Evolutionary conservation across 2,329 filamentous ascomycete genomes (phyloP).

Genomic region (Graphiopsis chlorocephala): DNA sequence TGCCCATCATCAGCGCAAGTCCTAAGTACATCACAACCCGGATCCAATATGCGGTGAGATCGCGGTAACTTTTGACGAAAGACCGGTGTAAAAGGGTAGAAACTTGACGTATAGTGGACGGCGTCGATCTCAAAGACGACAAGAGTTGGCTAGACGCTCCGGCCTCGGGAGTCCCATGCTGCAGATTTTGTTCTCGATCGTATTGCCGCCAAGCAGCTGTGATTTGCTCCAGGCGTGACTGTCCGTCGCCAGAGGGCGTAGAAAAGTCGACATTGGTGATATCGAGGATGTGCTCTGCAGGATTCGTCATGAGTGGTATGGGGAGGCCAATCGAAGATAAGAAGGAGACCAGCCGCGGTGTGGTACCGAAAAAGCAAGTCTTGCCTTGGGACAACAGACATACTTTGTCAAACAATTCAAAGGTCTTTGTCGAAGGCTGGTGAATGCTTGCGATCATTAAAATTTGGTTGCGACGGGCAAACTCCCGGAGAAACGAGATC

Average conservation of each 20-base stretch:
- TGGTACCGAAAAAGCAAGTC: constrained; percentile 67
- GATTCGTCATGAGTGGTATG: constrained; percentile 67
- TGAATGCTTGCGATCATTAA: constrained; percentile 64
- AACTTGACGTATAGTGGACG: not conserved
- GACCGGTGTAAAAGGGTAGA: constrained; percentile 68
- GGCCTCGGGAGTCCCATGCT: not conserved
- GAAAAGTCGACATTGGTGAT: constrained; percentile 72
- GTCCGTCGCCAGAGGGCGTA: constrained; percentile 15
- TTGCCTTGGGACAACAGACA: constrained; percentile 67
- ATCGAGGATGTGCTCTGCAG: constrained; percentile 73
- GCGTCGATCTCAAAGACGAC: not conserved
- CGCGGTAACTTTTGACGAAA: constrained; percentile 76
- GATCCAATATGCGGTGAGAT: constrained; percentile 77
- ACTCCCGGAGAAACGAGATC: constrained; percentile 63
- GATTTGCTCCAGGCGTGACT: not conserved
- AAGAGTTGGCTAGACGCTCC: constrained; percentile 29
- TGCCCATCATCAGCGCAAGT: constrained; percentile 80
- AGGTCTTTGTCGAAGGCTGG: constrained; percentile 74
- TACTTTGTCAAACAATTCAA: constrained; percentile 73
- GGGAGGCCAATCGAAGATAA: constrained; percentile 58
- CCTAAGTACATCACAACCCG: constrained; percentile 75
- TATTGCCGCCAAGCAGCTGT: not conserved
- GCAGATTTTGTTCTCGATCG: not conserved
- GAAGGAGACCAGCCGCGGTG: constrained; percentile 54
- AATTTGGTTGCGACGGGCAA: constrained; percentile 63